Evolutionary conservation across 192 early-diverging fungal genomes (phyloP), one percentile per base, ranked within the genome.

Genomic region (Gryganskiella cystojenkinii): DNA sequence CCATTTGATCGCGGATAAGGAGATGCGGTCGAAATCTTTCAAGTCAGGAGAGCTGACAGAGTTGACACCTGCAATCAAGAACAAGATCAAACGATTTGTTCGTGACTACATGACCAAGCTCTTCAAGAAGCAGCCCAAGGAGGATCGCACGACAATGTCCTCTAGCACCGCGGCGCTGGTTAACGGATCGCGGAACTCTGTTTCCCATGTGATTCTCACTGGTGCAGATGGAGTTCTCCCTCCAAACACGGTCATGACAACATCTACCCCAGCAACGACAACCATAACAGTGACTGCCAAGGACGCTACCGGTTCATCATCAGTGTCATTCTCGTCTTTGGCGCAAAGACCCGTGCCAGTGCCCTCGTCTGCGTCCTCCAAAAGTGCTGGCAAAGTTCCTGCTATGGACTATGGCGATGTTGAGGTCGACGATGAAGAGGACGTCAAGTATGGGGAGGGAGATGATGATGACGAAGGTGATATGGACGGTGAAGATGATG

Each of bases 1-100:
- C 22, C 85, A 87, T 44, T 84, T 85, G 65, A 82, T 87, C 50
- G 81, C 82, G 0, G 85, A 87, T n/a, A 72, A 80, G 24, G 85
- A 87, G 50, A 73, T 70, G 53, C 71, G 81, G n/a, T 81, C 83
- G 14, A 71, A 78, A 55, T 25, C 74, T 17, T 78, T 67, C 67
- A 78, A 69, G 61, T 53, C 74, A 7, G 64, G 83, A 35, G 84
- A 83, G 51, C 47, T 83, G 2, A 62, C 71, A 2, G 57, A 81
- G 27, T 57, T 87, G 27, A 87, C 60, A 19, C 42, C 65, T 15
- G 73, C 44, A 2, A 64, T 84, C 4, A 72, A 84, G 44, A 76
- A 66, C 49, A 87, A 87, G 71, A 87, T 87, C 27, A 81, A 82
- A 27, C 74, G 75, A 19, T 84, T 84, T 31, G 78, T 87, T 11